Evolutionary conservation across 768 basidiomycete species (phyloP).

Genomic region (Mrakia blollopis): DNA sequence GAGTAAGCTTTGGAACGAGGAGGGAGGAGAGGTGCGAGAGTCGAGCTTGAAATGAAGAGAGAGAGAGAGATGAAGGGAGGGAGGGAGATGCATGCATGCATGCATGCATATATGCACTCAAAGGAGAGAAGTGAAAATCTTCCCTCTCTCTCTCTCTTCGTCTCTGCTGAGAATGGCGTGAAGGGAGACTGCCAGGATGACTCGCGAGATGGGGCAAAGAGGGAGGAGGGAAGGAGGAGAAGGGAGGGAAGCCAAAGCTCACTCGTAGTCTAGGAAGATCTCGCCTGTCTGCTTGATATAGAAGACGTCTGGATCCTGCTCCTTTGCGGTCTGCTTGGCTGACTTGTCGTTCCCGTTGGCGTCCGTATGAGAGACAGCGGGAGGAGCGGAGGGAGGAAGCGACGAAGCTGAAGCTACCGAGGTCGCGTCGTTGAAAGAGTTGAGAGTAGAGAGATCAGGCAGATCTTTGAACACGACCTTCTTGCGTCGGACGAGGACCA

Average conservation of each 20-base stretch:
- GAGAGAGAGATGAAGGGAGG: conserved; percentile 38
- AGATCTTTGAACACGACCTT: conserved; percentile 14
- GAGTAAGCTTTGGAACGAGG: conserved; percentile 23
- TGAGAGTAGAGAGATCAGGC: not conserved
- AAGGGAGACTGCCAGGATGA: too few relatives aligned
- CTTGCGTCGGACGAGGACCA: conserved; percentile 26
- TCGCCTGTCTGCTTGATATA: conserved; percentile 92
- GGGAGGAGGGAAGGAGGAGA: conserved; percentile 38
- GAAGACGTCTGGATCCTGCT: conserved; percentile 59
- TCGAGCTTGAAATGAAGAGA: too few relatives aligned
- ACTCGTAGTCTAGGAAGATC: conserved; percentile 97
- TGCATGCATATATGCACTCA: not conserved
- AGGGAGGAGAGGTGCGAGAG: conserved; percentile 43
- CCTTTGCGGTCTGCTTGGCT: conserved; percentile 9
- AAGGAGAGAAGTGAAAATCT: not conserved
- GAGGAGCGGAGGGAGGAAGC: too few relatives aligned
- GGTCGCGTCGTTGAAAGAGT: not conserved
- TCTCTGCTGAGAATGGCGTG: too few relatives aligned
- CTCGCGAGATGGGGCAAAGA: conserved; percentile 32
- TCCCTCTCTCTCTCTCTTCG: too few relatives aligned
- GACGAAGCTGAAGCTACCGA: not conserved
- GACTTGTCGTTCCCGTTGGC: conserved; percentile 2
- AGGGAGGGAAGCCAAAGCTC: conserved; percentile 44
- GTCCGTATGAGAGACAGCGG: not conserved
- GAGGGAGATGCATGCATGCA: not conserved